Evolutionary conservation across 495 filamentous ascomycete genomes (phyloP).

Genomic region (Clohesyomyces aquaticus): DNA sequence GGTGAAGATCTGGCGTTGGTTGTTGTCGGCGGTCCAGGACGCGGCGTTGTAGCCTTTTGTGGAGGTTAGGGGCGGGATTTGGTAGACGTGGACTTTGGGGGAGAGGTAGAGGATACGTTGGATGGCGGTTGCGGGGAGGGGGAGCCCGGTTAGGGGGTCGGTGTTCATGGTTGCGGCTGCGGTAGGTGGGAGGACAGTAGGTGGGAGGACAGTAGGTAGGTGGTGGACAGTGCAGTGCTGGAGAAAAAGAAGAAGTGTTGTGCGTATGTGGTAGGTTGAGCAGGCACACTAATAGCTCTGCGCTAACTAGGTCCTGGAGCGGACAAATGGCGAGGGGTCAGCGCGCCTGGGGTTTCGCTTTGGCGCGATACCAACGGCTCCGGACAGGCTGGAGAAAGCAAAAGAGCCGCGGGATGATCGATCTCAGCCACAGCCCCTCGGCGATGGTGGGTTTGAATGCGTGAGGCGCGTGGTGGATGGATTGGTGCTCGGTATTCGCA

Average conservation of each 20-base stretch:
- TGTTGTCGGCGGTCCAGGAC: constrained; percentile 71
- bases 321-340: not conserved
- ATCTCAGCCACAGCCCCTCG: constrained; percentile 33
- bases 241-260: not conserved
- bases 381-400: no score
- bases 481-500: constrained; percentile 24
- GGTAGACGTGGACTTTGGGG: constrained; percentile 73
- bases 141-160: constrained; percentile 62
- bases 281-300: no score
- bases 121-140: constrained; percentile 68
- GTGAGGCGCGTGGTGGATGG: constrained; percentile 23
- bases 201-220: not conserved
- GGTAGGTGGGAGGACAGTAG: not conserved
- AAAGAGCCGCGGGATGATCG: not conserved
- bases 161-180: constrained; percentile 42
- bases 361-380: no score
- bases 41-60: constrained; percentile 74
- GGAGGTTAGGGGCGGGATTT: constrained; percentile 71
- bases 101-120: constrained; percentile 77
- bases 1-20: constrained; percentile 75
- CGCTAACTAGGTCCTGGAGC: not conserved
- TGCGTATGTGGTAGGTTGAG: no score
- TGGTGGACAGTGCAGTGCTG: not conserved
- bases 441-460: constrained; percentile 32
- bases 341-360: no score